Evolutionary conservation across 805 yeast species (phyloP), one percentile per base, ranked within the genome.

Genomic region (Candida nemodendra): DNA sequence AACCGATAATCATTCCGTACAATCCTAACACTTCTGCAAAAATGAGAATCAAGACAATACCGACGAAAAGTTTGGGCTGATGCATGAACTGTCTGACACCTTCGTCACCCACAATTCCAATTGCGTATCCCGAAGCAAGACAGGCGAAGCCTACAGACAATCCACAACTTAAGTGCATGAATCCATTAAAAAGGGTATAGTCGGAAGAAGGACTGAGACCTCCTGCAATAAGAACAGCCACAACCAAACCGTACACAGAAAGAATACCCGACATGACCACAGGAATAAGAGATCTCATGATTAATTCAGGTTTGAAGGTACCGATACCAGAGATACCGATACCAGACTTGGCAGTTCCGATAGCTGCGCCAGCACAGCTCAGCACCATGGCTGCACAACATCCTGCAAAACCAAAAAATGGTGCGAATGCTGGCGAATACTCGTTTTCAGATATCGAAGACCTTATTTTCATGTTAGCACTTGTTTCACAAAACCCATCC

Each of bases 31-130:
- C 97, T 79, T 90, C 98, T 51, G 96, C 96, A 70, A 90, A 91
- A 86, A 90, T 91, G 69, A 91, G 84, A 66, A 91, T 91, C 71
- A 90, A 79, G 68, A 90, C 88, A 89, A 90, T 90, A 64, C 97
- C 97, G 46, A 90, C 98, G 64, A 91, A 91, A 58, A 91, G 77
- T 72, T 96, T 84, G 59, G 97, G 97, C 71, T 91, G 97, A 67
- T 90, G 97, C 59, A 95, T 90, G 55, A 89, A 83, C 64, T 95
- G 96, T 73, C 98, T 85, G 41, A 91, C 97, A 74, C 99, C 99
- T 48, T 95, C 97, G 66, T 91, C 99, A 65, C 99, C 99, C 50
- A 91, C 99, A 50, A 91, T 89, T 70, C 99, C 99, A 69, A 91
- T 91, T 41, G 99, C 93, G 65, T 90, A 93, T 30, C 99, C 99